Percentiles rank a stretch among this genome's conserved stretches.
Conservation (phyloP, 2,329 filamentous ascomycete species). For the Myriosclerotinia scirpicola region DNA sequence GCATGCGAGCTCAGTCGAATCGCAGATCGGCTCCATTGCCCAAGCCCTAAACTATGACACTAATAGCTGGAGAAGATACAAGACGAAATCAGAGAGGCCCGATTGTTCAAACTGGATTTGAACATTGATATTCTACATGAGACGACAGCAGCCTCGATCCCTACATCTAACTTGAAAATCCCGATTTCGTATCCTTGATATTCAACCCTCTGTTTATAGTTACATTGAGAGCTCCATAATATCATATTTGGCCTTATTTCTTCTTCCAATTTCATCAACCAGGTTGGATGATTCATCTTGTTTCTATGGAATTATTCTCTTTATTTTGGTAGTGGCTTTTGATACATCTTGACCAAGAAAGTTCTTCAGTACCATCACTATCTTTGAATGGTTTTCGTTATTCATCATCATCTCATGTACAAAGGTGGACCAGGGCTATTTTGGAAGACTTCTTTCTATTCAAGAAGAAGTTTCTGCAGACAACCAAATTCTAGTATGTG, state of each 20-base stretch:
- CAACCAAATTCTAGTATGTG: not conserved
- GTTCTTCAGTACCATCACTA: conserved; percentile 4
- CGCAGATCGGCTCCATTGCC: too few species aligned
- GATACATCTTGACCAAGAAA: conserved; percentile 16
- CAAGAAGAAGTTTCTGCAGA: not conserved
- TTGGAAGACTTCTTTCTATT: conserved; percentile 9
- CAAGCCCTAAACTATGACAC: too few species aligned
- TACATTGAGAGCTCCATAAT: not conserved
- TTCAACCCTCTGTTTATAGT: not conserved
- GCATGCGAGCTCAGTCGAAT: too few species aligned
- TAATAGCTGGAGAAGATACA: not conserved
- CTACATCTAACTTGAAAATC: not conserved
- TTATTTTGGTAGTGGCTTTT: conserved; percentile 3
- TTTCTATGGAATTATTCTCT: not conserved
- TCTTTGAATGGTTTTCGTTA: conserved; percentile 10
- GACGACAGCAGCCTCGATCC: not conserved
- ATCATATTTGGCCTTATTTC: not conserved
- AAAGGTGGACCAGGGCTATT: not conserved
- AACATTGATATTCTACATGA: not conserved
- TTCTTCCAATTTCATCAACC: not conserved
- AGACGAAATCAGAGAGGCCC: not conserved
- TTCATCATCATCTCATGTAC: not conserved
- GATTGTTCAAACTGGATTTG: not conserved
- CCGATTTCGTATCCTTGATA: not conserved
- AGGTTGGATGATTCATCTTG: conserved; percentile 1